These are phyloP conservation scores for Microcos paniculata DNA, from an alignment of 345 rosid genomes.

Conservation along the genomic window DNA sequence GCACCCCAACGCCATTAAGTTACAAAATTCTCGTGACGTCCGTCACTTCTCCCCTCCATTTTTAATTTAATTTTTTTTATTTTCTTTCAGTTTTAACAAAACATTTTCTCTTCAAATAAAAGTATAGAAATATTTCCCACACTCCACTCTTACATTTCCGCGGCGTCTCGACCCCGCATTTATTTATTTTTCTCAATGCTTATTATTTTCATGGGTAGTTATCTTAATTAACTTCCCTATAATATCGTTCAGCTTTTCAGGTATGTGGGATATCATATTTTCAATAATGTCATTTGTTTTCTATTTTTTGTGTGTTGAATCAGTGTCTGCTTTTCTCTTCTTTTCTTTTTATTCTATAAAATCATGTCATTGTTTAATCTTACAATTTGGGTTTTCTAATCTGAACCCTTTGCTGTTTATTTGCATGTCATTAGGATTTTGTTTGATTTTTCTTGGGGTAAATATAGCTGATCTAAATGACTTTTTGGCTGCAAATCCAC, in stretches of 20 bases:
- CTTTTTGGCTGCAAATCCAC: background rate
- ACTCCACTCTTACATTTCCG: conserved; percentile 8
- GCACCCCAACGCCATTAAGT: background rate
- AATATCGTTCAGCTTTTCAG: background rate
- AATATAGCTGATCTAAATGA: background rate
- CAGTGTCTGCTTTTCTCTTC: background rate
- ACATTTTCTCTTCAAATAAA: conserved; percentile 1
- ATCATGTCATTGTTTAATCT: conserved; percentile 3
- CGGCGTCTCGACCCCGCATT: conserved; percentile 29
- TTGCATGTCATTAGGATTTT: background rate
- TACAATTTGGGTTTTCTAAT: conserved; percentile 7
- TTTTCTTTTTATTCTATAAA: background rate
- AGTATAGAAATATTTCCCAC: background rate
- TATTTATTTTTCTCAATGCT: background rate
- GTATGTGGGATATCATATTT: background rate
- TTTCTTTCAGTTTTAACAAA: background rate
- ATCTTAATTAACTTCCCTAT: background rate
- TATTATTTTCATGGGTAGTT: background rate
- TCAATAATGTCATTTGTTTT: background rate
- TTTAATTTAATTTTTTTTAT: background rate
- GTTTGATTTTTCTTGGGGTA: background rate
- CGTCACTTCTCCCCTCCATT: background rate
- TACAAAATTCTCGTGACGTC: conserved; percentile 17
- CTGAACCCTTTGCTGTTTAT: background rate
- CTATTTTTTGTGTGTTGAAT: background rate